Evolutionary conservation across 352 stramenopile genomes (phyloP).

Genomic region (Achlya hypogyna): DNA sequence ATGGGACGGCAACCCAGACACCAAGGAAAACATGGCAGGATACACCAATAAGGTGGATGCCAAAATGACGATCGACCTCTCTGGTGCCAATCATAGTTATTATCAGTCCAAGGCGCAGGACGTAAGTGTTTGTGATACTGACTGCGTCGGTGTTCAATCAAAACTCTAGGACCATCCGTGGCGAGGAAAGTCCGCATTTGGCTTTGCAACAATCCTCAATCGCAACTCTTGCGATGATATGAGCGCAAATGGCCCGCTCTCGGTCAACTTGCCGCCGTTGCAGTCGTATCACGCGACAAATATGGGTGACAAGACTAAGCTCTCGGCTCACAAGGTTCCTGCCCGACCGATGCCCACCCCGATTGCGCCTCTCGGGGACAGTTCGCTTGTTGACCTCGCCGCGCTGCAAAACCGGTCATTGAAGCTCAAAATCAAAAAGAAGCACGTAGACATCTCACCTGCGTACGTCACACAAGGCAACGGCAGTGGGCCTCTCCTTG

Average conservation of each 20-base stretch:
- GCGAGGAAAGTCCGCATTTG: constrained; percentile 55
- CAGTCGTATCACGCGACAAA: constrained; percentile 46
- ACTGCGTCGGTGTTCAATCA: too few relatives aligned
- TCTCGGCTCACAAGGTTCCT: constrained; percentile 27
- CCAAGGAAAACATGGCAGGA: background rate
- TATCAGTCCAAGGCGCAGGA: background rate
- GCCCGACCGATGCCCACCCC: constrained; percentile 28
- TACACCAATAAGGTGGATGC: background rate
- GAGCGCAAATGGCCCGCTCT: background rate
- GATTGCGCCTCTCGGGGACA: background rate
- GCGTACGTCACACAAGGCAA: background rate
- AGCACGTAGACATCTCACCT: constrained; percentile 20
- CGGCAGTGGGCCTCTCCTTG: background rate
- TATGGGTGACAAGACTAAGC: constrained; percentile 21
- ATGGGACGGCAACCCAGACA: constrained; percentile 2
- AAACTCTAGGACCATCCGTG: constrained; percentile 50
- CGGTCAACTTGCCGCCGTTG: constrained; percentile 59
- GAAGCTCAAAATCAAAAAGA: constrained; percentile 22
- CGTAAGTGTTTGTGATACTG: background rate
- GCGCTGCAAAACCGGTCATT: constrained; percentile 7
- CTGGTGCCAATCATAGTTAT: background rate
- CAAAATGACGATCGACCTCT: background rate
- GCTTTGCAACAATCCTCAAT: constrained; percentile 76
- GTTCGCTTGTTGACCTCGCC: background rate
- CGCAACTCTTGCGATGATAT: constrained; percentile 23